phyloP scores from a whole-genome alignment of 208 protist species.

The Naegleria fowleri region DNA sequence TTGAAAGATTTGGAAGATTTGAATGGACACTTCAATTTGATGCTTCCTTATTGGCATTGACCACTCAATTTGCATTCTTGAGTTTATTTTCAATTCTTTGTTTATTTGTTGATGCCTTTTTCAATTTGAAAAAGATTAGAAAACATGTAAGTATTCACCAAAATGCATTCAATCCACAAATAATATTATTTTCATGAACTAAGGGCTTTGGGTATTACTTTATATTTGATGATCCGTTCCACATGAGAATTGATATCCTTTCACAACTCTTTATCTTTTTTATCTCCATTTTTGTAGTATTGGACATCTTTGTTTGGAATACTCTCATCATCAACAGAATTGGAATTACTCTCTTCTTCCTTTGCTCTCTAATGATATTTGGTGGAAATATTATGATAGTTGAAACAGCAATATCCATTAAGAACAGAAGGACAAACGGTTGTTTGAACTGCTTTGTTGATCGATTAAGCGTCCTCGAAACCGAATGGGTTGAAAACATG shows the following conservation, averaged over 20 bases:
- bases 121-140: not conserved
- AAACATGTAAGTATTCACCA: no score
- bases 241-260: not conserved
- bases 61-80: not conserved
- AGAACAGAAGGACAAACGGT: not conserved
- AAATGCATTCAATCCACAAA: no score
- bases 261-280: not conserved
- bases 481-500: not conserved
- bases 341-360: not conserved
- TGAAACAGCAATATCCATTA: not conserved
- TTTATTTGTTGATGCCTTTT: not conserved
- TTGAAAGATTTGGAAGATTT: not conserved
- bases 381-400: not conserved
- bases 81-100: not conserved
- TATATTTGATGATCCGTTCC: not conserved
- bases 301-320: not conserved
- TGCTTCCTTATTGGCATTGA: not conserved
- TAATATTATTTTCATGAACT: no score
- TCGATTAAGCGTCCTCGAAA: not conserved
- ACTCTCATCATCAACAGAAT: not conserved
- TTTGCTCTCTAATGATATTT: not conserved
- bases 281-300: not conserved
- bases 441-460: not conserved
- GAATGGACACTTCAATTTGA: not conserved
- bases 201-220: not conserved